A percentile compares a stretch with the other conserved stretches of the same genome.
Evolutionary conservation across 2,329 filamentous ascomycete genomes (phyloP).

Genomic region (Curvularia sp.): DNA sequence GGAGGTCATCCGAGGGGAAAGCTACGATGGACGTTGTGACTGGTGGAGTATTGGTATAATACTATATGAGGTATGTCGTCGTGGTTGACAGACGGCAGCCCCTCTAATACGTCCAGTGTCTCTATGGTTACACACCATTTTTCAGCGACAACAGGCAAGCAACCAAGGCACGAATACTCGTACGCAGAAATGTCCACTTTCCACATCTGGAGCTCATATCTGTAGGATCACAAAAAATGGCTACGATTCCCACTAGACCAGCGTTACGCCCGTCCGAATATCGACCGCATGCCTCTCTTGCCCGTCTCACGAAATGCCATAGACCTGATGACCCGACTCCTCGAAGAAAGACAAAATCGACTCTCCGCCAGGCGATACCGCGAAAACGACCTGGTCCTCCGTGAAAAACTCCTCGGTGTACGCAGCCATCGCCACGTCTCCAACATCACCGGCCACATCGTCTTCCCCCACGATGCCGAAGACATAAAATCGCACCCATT

Average conservation of each 20-base stretch:
- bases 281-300: slow-evolving; percentile 47
- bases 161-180: slow-evolving; percentile 86
- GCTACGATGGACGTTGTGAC: slow-evolving; percentile 92
- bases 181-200: slow-evolving; percentile 50
- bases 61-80: slow-evolving; percentile 71
- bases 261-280: slow-evolving; percentile 61
- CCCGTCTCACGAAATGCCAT: slow-evolving; percentile 73
- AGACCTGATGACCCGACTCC: slow-evolving; percentile 75
- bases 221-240: slow-evolving; percentile 71
- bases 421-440: slow-evolving; percentile 35
- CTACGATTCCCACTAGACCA: slow-evolving; percentile 72
- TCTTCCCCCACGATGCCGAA: slow-evolving; percentile 82
- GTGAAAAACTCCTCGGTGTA: slow-evolving; percentile 33
- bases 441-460: slow-evolving; percentile 64
- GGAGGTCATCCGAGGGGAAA: slow-evolving; percentile 81
- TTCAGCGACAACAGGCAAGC: slow-evolving; percentile 79
- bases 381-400: slow-evolving; percentile 63
- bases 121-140: slow-evolving; percentile 92
- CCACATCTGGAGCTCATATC: slow-evolving; percentile 20
- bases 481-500: slow-evolving; percentile 91
- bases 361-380: slow-evolving; percentile 79
- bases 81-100: background rate
- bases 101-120: slow-evolving; percentile 60
- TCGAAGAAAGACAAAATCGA: slow-evolving; percentile 76
- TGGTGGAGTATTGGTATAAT: slow-evolving; percentile 98